Percentiles rank a stretch among this genome's conserved stretches.
Conservation (phyloP, 169 alveolate species). For the Cryptosporidium felis region DNA sequence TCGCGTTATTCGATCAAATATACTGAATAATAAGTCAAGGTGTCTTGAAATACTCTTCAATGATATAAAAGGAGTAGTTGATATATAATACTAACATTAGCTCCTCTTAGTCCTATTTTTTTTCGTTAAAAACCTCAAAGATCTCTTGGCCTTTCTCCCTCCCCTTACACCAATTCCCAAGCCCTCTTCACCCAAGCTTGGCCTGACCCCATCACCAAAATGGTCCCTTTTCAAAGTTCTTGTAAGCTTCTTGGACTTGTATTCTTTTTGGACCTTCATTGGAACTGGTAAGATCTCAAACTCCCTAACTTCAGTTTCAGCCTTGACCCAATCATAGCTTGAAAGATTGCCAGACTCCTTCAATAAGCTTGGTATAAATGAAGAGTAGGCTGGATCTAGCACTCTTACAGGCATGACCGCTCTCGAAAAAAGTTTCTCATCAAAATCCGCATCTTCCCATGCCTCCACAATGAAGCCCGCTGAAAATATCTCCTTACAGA, state of each 20-base stretch:
- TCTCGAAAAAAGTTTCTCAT: not conserved
- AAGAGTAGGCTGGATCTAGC: not conserved
- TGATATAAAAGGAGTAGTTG: too few species aligned
- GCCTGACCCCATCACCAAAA: not conserved
- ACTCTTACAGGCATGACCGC: slow-evolving; percentile 31
- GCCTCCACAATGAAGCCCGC: slow-evolving; percentile 30
- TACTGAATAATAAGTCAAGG: too few species aligned
- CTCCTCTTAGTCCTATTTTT: too few species aligned
- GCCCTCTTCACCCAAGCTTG: not conserved
- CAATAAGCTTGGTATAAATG: slow-evolving; percentile 6
- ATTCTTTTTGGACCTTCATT: not conserved
- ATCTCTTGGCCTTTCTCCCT: not conserved
- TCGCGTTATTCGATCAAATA: too few species aligned
- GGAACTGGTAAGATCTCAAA: not conserved
- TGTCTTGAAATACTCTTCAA: too few species aligned
- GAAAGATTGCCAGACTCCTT: not conserved
- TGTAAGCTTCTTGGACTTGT: not conserved
- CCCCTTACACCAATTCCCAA: not conserved
- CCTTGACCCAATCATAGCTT: slow-evolving; percentile 15
- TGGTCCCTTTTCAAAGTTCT: not conserved
- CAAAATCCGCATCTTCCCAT: not conserved
- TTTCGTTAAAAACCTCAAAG: not conserved
- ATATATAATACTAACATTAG: too few species aligned
- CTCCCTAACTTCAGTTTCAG: not conserved
- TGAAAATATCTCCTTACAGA: slow-evolving; percentile 50